These are phyloP conservation scores for Chalciporus sphaerocephalus DNA, from an alignment of 768 basidiomycete genomes.

Conservation along the genomic window DNA sequence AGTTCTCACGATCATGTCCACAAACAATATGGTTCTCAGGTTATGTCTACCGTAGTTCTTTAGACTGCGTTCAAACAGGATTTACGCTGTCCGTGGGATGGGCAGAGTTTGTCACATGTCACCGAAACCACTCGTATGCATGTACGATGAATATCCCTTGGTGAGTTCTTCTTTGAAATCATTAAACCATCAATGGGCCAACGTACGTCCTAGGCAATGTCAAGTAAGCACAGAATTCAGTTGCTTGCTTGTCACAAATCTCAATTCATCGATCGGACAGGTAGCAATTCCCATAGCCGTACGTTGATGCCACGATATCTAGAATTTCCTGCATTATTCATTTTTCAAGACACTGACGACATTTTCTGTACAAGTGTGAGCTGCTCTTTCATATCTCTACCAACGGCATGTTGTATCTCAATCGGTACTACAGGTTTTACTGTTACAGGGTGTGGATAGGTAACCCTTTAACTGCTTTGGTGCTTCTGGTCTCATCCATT, in stretches of 20 bases:
- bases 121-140: no score
- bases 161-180: no score
- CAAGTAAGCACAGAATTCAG: not conserved
- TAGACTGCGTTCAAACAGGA: no score
- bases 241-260: not conserved
- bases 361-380: conserved; percentile 3
- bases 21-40: no score
- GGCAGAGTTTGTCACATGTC: no score
- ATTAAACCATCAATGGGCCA: no score
- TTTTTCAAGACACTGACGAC: not conserved
- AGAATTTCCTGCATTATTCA: not conserved
- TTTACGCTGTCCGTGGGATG: no score
- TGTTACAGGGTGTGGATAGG: conserved; percentile 5
- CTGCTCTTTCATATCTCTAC: no score
- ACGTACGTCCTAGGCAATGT: not conserved
- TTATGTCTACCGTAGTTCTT: no score
- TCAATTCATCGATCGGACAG: not conserved
- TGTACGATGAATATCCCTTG: no score
- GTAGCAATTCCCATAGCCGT: not conserved
- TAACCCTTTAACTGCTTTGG: not conserved
- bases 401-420: not conserved
- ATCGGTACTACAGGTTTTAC: conserved; percentile 1
- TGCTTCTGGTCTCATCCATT: not conserved
- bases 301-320: not conserved
- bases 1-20: not conserved